Evolutionary conservation across 1,139 yeast species (phyloP).

Genomic region (Taphrina pruni): DNA sequence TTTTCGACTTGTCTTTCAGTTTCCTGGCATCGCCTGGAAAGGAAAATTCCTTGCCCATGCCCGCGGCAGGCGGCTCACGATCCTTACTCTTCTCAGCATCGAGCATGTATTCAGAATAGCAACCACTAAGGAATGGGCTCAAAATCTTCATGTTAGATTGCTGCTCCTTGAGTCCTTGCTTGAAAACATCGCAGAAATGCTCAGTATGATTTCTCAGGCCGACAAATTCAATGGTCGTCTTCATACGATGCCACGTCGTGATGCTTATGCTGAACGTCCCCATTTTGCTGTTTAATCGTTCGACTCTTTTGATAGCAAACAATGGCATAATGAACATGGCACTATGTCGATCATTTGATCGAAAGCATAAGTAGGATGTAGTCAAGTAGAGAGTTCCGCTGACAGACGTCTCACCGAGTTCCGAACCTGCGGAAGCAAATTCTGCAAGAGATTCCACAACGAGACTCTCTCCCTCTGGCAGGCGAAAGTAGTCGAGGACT

Average conservation of each 20-base stretch:
- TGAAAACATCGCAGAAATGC: conserved; percentile 72
- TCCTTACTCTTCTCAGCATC: conserved; percentile 38
- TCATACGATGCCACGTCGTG: conserved; percentile 69
- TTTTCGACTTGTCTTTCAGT: conserved; percentile 75
- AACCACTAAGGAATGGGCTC: conserved; percentile 69
- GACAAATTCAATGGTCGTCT: conserved; percentile 70
- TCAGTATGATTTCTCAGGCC: conserved; percentile 83
- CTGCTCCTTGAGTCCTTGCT: conserved; percentile 67
- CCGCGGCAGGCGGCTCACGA: conserved; percentile 74
- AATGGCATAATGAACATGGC: conserved; percentile 76
- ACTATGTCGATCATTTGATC: conserved; percentile 70
- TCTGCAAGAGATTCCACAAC: conserved; percentile 30
- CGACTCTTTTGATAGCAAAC: conserved; percentile 81
- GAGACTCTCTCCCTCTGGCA: conserved; percentile 31
- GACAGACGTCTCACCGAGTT: conserved; percentile 12
- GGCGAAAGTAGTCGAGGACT: conserved; percentile 29
- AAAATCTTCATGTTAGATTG: conserved; percentile 64
- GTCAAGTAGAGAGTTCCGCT: conserved; percentile 28
- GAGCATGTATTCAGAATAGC: conserved; percentile 78
- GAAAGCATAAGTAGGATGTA: conserved; percentile 67
- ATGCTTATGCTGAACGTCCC: conserved; percentile 82
- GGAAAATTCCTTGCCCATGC: conserved; percentile 69
- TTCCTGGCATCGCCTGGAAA: conserved; percentile 89
- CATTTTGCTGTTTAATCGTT: conserved; percentile 75
- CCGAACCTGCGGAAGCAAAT: conserved; percentile 14